phyloP scores from a whole-genome alignment of 2,329 filamentous ascomycete species.

The Fusarium sp. region DNA sequence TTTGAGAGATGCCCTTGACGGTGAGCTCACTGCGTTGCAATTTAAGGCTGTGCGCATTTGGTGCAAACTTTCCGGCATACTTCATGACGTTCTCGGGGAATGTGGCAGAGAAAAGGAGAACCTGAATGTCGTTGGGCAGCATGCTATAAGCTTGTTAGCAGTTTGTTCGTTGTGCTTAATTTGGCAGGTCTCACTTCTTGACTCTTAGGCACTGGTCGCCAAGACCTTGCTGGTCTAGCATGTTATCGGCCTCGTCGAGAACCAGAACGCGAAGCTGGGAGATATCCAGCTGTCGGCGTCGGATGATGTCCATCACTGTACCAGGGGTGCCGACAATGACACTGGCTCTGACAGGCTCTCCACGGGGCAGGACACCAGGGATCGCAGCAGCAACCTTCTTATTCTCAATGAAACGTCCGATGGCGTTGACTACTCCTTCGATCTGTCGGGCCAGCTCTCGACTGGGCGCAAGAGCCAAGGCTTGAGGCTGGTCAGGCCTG shows the following conservation, averaged over 20 bases:
- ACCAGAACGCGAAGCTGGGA: slow-evolving; percentile 84
- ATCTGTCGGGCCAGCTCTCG: slow-evolving; percentile 97
- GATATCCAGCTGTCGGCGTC: slow-evolving; percentile 79
- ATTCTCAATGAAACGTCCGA: slow-evolving; percentile 85
- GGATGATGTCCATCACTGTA: slow-evolving; percentile 89
- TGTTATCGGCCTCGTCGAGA: slow-evolving; percentile 97
- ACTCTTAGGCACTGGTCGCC: slow-evolving; percentile 95
- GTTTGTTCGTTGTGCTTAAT: background rate
- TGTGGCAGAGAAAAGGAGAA: slow-evolving; percentile 95
- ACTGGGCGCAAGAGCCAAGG: slow-evolving; percentile 89
- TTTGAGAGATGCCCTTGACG: slow-evolving; percentile 96
- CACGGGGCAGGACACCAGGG: slow-evolving; percentile 79
- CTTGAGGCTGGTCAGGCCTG: slow-evolving; percentile 79
- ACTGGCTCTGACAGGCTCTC: slow-evolving; percentile 77
- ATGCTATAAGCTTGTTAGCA: slow-evolving; percentile 65
- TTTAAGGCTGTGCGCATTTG: slow-evolving; percentile 86
- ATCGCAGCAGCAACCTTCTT: slow-evolving; percentile 85
- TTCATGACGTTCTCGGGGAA: slow-evolving; percentile 86
- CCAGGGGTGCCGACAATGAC: slow-evolving; percentile 95
- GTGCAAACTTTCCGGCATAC: slow-evolving; percentile 88
- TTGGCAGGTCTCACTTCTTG: slow-evolving; percentile 72
- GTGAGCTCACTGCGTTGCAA: slow-evolving; percentile 92
- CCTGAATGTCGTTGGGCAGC: slow-evolving; percentile 81
- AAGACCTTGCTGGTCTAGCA: slow-evolving; percentile 95
- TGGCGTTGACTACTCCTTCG: slow-evolving; percentile 82